Base-by-base conservation (phyloP, 768 basidiomycete genomes). In the Pholiota molesta region DNA sequence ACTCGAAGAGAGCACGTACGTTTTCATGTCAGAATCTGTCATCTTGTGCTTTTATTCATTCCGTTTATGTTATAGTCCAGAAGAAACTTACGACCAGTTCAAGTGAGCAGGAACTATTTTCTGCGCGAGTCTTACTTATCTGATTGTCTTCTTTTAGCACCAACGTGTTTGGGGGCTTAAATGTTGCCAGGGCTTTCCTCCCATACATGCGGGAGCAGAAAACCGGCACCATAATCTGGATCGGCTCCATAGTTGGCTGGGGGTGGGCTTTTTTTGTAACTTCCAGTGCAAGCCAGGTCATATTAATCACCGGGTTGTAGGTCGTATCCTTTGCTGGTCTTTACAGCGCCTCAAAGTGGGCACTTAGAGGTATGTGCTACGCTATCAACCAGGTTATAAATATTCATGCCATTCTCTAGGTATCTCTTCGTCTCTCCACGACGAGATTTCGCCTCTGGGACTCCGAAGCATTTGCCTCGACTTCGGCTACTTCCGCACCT, bases 161-260 rank as follows among this genome's bases (percentile, higher is more conserved):
- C 0, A 82, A 82, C 63, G 74, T 83, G 0, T 81, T 83, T 66
- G 81, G 81, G 5, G 76, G 72, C 0, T 62, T 81, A 6, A 79
- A 81, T 60, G 77, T 82, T n/a, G 67, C 75, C 7, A 70, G 79
- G 19, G 81, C 82, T 0, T 77, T 83, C 68, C 73, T 83, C 9
- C 81, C 83, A 1, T 78, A 79, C 67, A 78, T 84, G 79, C 73
- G 83, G 14, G 72, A 74, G 55, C 71, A 74, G 23, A 76, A 73
- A 61, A 67, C 73, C 0, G 83, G 83, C 2, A 81, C 78, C 0
- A 67, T 84, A 13, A 67, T 82, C 5, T 81, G 75, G 71, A 65
- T 81, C 3, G 81, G 81, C 0, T 84, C 83, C 13, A 23, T 78
- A 19, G 70, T 67, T 1, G 76, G 74, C 31, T 78, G 82, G 82